Evolutionary conservation across 2,329 filamentous ascomycete genomes (phyloP).

Genomic region (Dactylellina cionopaga): DNA sequence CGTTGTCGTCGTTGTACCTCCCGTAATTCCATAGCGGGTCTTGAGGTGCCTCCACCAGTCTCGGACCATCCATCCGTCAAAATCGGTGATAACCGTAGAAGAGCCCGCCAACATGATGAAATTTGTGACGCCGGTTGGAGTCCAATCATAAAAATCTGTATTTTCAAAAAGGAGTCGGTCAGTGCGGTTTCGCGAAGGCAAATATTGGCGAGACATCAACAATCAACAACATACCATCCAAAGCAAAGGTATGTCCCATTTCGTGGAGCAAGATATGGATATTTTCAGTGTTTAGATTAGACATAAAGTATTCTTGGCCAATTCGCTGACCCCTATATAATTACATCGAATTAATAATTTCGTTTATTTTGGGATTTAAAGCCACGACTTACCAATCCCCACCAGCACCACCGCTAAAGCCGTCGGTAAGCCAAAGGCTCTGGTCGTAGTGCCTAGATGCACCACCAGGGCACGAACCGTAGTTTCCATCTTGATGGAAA

Average conservation of each 20-base stretch:
- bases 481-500: conserved; percentile 64
- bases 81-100: conserved; percentile 63
- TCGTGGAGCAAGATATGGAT: conserved; percentile 65
- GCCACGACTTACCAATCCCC: conserved; percentile 61
- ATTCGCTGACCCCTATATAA: conserved; percentile 61
- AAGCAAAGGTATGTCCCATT: conserved; percentile 63
- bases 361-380: neutral
- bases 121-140: conserved; percentile 61
- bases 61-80: conserved; percentile 65
- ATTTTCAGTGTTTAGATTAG: conserved; percentile 59
- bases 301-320: conserved; percentile 63
- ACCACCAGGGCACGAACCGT: conserved; percentile 61
- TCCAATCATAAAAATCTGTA: conserved; percentile 63
- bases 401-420: conserved; percentile 63
- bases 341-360: neutral
- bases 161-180: no score
- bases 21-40: conserved; percentile 18
- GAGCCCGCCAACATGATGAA: conserved; percentile 65
- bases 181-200: no score
- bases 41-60: conserved; percentile 63
- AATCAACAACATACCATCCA: conserved; percentile 58
- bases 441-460: conserved; percentile 63
- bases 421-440: conserved; percentile 65
- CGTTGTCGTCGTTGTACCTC: conserved; percentile 12
- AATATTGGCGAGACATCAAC: no score